Evolutionary conservation across 768 basidiomycete species (phyloP).

Genomic region (Suillus placidus): DNA sequence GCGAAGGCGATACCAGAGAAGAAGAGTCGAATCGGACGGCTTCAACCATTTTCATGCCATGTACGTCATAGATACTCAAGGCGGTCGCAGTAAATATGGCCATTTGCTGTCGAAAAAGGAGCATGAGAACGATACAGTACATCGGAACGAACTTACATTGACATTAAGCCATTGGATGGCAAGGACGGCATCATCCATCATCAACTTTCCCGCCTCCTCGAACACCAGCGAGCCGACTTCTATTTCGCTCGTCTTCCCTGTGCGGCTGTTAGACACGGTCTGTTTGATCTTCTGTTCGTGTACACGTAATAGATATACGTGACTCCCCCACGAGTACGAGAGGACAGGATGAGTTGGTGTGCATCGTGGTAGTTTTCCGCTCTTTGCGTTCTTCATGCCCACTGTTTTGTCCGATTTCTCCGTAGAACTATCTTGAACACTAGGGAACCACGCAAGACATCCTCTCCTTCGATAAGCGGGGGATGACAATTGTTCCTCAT

Average conservation of each 20-base stretch:
- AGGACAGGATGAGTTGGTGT: slow-evolving; percentile 60
- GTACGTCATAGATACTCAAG: slow-evolving; percentile 73
- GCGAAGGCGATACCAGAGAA: slow-evolving; percentile 56
- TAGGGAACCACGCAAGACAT: slow-evolving; percentile 82
- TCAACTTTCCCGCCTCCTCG: slow-evolving; percentile 62
- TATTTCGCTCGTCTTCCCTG: slow-evolving; percentile 58
- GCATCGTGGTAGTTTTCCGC: slow-evolving; percentile 20
- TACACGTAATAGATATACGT: slow-evolving; percentile 65
- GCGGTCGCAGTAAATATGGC: slow-evolving; percentile 56
- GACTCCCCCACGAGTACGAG: slow-evolving; percentile 83
- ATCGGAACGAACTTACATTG: slow-evolving; percentile 64
- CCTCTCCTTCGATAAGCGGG: slow-evolving; percentile 59
- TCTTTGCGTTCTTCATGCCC: slow-evolving; percentile 19
- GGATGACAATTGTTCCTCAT: slow-evolving; percentile 46
- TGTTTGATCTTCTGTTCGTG: slow-evolving; percentile 60
- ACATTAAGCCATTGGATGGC: slow-evolving; percentile 87
- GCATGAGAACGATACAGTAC: slow-evolving; percentile 2
- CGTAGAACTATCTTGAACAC: slow-evolving; percentile 37
- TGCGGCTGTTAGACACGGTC: slow-evolving; percentile 51
- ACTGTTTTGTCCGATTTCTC: not conserved
- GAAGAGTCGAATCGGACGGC: slow-evolving; percentile 58
- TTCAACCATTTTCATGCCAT: slow-evolving; percentile 60
- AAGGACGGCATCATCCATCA: slow-evolving; percentile 61
- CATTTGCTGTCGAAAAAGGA: slow-evolving; percentile 57
- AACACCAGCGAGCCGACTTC: slow-evolving; percentile 70